These are phyloP conservation scores for Nothophaeocryptopus gaeumannii DNA, from an alignment of 2,329 filamentous ascomycete genomes.

Conservation along the genomic window DNA sequence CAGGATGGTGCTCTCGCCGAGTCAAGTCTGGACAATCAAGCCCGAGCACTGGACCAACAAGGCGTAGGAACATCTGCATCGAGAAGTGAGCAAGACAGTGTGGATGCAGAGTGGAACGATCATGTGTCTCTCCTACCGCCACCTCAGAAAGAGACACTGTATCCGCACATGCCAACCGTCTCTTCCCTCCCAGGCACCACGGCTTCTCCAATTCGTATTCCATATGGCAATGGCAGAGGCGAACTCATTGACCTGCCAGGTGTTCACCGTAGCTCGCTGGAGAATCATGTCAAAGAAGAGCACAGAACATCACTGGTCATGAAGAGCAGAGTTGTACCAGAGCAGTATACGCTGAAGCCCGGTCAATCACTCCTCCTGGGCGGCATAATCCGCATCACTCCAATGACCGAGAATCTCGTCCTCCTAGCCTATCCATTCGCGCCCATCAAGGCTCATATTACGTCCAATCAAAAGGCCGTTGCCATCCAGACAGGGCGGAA, in stretches of 20 bases:
- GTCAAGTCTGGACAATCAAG: neutral
- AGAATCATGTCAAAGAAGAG: constrained; percentile 65
- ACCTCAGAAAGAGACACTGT: constrained; percentile 67
- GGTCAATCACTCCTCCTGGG: constrained; percentile 75
- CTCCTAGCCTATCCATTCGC: constrained; percentile 86
- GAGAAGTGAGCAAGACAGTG: constrained; percentile 10
- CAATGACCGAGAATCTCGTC: constrained; percentile 60
- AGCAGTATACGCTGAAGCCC: constrained; percentile 69
- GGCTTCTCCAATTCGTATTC: constrained; percentile 87
- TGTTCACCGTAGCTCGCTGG: constrained; percentile 69
- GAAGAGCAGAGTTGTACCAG: constrained; percentile 69
- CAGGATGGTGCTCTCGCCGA: neutral
- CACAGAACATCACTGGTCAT: constrained; percentile 71
- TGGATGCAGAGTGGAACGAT: constrained; percentile 28
- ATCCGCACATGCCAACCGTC: constrained; percentile 79
- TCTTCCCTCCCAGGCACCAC: constrained; percentile 89
- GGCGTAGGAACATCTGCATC: neutral
- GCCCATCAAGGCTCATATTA: constrained; percentile 71
- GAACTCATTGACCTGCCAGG: constrained; percentile 94
- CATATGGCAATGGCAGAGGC: constrained; percentile 79
- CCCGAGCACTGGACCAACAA: neutral
- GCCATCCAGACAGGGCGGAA: constrained; percentile 59
- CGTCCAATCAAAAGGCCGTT: constrained; percentile 74
- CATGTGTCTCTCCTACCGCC: constrained; percentile 66
- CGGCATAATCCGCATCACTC: constrained; percentile 83